Percentiles rank a stretch among this genome's conserved stretches.
Conservation (phyloP, 2,329 filamentous ascomycete species). For the Colletotrichum spinosum region DNA sequence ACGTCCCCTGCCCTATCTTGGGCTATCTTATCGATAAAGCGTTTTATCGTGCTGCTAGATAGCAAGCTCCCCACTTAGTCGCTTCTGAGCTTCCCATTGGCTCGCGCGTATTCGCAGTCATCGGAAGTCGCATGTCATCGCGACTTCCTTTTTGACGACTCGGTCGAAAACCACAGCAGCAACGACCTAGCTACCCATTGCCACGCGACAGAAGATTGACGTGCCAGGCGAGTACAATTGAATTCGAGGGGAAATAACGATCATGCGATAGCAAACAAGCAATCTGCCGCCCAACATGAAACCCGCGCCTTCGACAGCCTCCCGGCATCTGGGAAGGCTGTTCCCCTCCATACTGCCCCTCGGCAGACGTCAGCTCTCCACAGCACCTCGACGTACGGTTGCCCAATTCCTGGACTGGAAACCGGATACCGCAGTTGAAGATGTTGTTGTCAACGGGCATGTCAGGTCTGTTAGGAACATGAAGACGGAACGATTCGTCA, state of each 20-base stretch:
- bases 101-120: constrained; percentile 6
- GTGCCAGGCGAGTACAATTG: neutral
- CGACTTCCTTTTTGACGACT: constrained; percentile 1
- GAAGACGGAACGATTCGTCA: constrained; percentile 85
- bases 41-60: neutral
- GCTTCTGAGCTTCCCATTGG: constrained; percentile 31
- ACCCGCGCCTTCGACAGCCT: neutral
- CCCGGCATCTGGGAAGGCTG: constrained; percentile 1
- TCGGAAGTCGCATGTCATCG: constrained; percentile 22
- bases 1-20: neutral
- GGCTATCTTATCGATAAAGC: constrained; percentile 10
- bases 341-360: constrained; percentile 1
- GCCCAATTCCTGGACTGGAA: constrained; percentile 68
- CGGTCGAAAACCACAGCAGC: neutral
- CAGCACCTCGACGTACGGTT: constrained; percentile 56
- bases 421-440: constrained; percentile 55
- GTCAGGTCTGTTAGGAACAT: constrained; percentile 88
- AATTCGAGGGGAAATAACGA: neutral
- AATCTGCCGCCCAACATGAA: constrained; percentile 1
- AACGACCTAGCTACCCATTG: neutral
- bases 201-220: too few relatives aligned
- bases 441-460: constrained; percentile 79
- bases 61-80: neutral
- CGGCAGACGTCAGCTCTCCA: constrained; percentile 47
- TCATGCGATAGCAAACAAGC: constrained; percentile 9